Conservation (phyloP, 257 asterid genomes). For the Nicotiana undulata region DNA sequence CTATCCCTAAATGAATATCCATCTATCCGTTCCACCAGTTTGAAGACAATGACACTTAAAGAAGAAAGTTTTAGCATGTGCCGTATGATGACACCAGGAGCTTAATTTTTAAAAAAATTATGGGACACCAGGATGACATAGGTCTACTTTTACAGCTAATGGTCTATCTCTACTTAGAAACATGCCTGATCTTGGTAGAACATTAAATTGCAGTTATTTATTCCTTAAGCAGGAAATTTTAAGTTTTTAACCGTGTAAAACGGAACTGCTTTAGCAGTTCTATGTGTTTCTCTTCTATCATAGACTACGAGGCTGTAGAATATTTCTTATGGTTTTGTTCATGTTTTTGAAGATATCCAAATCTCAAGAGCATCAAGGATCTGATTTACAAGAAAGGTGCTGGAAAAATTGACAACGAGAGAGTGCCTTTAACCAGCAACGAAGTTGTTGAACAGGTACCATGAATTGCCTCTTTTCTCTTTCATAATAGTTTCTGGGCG, state of each 20-base stretch:
- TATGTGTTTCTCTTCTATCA: neutral
- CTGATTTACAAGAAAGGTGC: constrained; percentile 86
- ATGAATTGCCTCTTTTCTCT: neutral
- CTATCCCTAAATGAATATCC: neutral
- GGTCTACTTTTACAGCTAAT: neutral
- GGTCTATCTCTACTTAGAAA: neutral
- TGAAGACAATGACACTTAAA: neutral
- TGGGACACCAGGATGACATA: neutral
- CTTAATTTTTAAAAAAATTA: neutral
- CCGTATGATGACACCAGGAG: neutral
- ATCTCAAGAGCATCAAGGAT: constrained; percentile 77
- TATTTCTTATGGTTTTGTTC: neutral
- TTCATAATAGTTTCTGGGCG: neutral
- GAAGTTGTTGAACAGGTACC: constrained; percentile 75
- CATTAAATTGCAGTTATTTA: neutral
- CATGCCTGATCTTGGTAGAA: neutral
- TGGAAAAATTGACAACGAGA: constrained; percentile 50
- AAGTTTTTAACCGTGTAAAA: neutral
- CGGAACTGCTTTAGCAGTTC: neutral
- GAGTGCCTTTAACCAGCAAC: constrained; percentile 76
- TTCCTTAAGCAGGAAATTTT: neutral
- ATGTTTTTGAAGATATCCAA: constrained; percentile 58
- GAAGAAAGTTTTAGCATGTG: neutral
- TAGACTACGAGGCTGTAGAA: neutral
- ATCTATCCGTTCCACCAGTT: neutral